phyloP scores from a whole-genome alignment of 257 asterid species.

The Solanum virginianum region DNA sequence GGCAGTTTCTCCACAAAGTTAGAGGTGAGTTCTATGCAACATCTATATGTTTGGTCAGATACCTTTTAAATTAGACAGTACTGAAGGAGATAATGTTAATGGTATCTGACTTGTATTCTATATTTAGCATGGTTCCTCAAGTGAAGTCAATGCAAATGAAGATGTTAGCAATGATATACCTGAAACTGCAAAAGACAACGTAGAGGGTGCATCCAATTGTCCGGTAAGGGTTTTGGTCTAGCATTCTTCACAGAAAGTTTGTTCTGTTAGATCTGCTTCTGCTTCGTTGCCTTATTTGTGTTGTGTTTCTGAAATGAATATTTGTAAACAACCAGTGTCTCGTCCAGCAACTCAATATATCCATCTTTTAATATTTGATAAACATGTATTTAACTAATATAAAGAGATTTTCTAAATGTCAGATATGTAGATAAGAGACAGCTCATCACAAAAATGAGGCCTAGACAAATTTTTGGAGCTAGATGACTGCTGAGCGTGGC shows the following conservation, averaged over 20 bases:
- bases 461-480: background rate
- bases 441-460: background rate
- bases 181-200: slow-evolving; percentile 1
- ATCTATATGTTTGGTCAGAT: background rate
- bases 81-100: background rate
- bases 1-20: background rate
- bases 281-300: background rate
- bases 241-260: background rate
- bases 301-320: background rate
- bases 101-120: background rate
- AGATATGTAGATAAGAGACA: background rate
- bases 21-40: background rate
- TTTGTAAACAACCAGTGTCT: background rate
- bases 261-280: background rate
- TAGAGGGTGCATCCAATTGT: slow-evolving; percentile 3
- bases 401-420: background rate
- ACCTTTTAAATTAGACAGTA: background rate
- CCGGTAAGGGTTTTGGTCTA: background rate
- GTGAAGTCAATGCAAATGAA: slow-evolving; percentile 8
- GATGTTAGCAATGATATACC: background rate
- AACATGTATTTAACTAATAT: background rate
- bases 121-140: slow-evolving; percentile 1
- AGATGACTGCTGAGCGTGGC: background rate
- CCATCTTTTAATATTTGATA: background rate
- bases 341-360: background rate